Evolutionary conservation across 371 early-diverging fungal species (phyloP), one percentile per base, ranked within the genome.

Genomic region (Basidiobolus heterosporus): DNA sequence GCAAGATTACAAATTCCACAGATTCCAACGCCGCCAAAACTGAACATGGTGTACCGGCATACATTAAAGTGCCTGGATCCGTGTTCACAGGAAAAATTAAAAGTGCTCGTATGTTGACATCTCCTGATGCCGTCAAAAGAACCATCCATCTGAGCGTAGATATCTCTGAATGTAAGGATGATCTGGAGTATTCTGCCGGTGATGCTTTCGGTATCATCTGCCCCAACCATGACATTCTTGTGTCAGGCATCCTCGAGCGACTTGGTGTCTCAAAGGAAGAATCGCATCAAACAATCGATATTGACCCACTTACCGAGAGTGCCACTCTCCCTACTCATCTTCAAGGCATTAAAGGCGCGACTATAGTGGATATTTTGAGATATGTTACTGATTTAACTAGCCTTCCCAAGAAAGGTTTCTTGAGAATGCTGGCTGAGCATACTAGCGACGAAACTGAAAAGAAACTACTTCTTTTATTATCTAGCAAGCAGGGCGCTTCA

Each of bases 161-260:
- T 41, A 44, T 80, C 15, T 21, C 23, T 2, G 53, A 49, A 18
- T 57, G 52, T 46, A 58, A 59, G 1, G 63, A 79, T 13, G 62
- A 70, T 3, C 61, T 72, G 36, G 55, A 70, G 7, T 79, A 68
- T 52, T 54, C 67, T 3, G 82, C 91, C 2, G 93, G 95, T 24
- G 93, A 90, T 61, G 75, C 89, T 0, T 80, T 93, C 63, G 91
- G 85, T 41, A 62, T 92, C 3, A 48, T 75, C 41, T 80, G 83
- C 1, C 87, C 88, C 17, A 91, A 90, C 55, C 67, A 75, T 46
- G 69, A 74, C 15, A 47, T 55, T 0, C 50, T 80, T 41, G 76
- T 84, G 0, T 51, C 63, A 1, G 75, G 69, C 0, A 43, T 83
- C 1, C 49, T 83, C 21, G 49, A 50, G 0, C 52, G 67, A 19